phyloP scores from a whole-genome alignment of 495 filamentous ascomycete species.

The Xylaria cubensis region DNA sequence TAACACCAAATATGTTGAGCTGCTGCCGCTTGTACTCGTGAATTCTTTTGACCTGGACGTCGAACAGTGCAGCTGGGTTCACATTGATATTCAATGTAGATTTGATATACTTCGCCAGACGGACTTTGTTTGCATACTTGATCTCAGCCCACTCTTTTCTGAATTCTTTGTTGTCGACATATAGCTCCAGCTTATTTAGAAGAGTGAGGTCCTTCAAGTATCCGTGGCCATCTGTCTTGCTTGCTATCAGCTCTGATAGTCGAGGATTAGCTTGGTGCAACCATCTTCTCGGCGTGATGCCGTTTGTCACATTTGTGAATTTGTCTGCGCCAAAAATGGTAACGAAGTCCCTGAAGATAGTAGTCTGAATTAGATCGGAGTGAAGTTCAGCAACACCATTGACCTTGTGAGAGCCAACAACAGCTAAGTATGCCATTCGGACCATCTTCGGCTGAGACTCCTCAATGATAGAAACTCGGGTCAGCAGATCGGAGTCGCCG shows the following conservation, averaged over 20 bases:
- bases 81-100: constrained; percentile 76
- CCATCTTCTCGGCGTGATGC: constrained; percentile 94
- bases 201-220: constrained; percentile 89
- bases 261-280: constrained; percentile 96
- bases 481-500: constrained; percentile 82
- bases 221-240: constrained; percentile 79
- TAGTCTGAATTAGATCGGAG: constrained; percentile 95
- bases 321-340: constrained; percentile 92
- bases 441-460: constrained; percentile 98
- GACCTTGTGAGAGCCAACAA: constrained; percentile 98
- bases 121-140: constrained; percentile 73
- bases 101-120: constrained; percentile 90
- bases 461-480: constrained; percentile 92
- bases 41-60: constrained; percentile 98
- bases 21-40: constrained; percentile 99
- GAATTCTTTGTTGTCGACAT: constrained; percentile 85
- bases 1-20: constrained; percentile 98
- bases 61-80: constrained; percentile 88
- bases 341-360: constrained; percentile 99
- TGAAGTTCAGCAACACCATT: constrained; percentile 98
- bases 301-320: constrained; percentile 98
- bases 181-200: constrained; percentile 81
- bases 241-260: constrained; percentile 88
- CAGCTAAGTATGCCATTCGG: constrained; percentile 92
- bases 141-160: constrained; percentile 90